Percentiles rank a stretch among this genome's conserved stretches.
Evolutionary conservation across 257 asterid species (phyloP).

Genomic region (Thymus quinquecostatus): DNA sequence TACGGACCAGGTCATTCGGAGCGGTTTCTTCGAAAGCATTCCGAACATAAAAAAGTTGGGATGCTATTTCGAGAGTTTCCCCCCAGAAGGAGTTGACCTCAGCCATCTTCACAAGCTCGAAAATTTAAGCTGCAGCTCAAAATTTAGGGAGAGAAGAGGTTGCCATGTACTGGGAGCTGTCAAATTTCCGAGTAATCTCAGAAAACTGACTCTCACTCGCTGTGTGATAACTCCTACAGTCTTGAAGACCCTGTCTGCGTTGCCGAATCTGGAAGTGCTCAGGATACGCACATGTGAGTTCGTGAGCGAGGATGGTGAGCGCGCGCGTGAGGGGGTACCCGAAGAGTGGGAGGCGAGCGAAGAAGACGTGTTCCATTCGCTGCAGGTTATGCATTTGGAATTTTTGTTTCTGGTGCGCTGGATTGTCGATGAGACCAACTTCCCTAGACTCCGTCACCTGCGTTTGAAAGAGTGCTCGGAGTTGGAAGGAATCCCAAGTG

Average conservation of each 20-base stretch:
- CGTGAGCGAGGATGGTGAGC: too few relatives aligned
- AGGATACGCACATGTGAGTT: background rate
- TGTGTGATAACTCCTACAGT: too few relatives aligned
- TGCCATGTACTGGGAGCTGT: too few relatives aligned
- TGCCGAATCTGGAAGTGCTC: background rate
- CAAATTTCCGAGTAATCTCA: background rate
- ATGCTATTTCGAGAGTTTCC: too few relatives aligned
- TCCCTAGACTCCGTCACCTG: background rate
- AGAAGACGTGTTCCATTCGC: background rate
- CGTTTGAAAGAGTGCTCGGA: background rate
- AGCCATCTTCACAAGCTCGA: background rate
- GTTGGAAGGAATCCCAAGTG: background rate
- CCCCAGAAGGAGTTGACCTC: background rate
- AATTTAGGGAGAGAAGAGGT: too few relatives aligned
- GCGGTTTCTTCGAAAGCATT: too few relatives aligned
- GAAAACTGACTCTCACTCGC: slow-evolving; percentile 13
- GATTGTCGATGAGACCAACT: background rate
- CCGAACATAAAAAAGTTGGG: too few relatives aligned
- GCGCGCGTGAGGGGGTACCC: too few relatives aligned
- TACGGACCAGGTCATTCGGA: too few relatives aligned
- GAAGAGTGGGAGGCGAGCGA: background rate
- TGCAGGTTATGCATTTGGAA: background rate
- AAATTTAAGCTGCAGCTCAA: background rate
- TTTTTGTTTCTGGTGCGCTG: background rate
- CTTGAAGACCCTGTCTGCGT: too few relatives aligned